These are phyloP conservation scores for Evansstolkia leycettana DNA, from an alignment of 495 filamentous ascomycete species.

Conservation along the genomic window DNA sequence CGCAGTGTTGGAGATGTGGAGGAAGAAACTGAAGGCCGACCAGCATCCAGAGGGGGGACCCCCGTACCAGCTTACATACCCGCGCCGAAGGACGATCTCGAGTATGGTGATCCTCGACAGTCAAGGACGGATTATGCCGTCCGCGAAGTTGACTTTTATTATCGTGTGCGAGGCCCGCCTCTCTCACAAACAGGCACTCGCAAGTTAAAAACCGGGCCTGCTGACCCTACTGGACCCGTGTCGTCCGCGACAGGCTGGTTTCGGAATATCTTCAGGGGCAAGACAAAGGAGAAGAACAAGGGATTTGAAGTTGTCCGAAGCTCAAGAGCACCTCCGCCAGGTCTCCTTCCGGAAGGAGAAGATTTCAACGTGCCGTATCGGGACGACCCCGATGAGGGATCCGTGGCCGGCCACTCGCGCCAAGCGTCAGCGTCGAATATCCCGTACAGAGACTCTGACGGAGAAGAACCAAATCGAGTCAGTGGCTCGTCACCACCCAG, in stretches of 20 bases:
- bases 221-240: conserved; percentile 85
- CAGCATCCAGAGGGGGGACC: conserved; percentile 38
- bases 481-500: conserved; percentile 26
- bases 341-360: conserved; percentile 21
- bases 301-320: conserved; percentile 95
- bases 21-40: conserved; percentile 30
- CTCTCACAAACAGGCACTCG: conserved; percentile 69
- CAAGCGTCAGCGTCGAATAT: conserved; percentile 20
- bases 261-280: conserved; percentile 62
- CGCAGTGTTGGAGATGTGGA: conserved; percentile 27
- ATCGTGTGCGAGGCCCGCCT: conserved; percentile 81
- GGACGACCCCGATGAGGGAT: conserved; percentile 39
- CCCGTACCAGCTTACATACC: conserved; percentile 40
- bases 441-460: conserved; percentile 36
- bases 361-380: conserved; percentile 46
- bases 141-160: conserved; percentile 90
- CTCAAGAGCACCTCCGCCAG: conserved; percentile 46
- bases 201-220: conserved; percentile 83
- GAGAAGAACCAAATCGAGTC: conserved; percentile 25
- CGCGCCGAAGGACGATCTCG: conserved; percentile 41
- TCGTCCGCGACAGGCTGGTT: conserved; percentile 84
- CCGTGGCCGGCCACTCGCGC: conserved; percentile 13
- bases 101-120: conserved; percentile 35
- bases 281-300: conserved; percentile 80
- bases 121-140: conserved; percentile 74